Base-by-base conservation (phyloP, 805 yeast species). In the Nakazawaea laoshanensis region DNA sequence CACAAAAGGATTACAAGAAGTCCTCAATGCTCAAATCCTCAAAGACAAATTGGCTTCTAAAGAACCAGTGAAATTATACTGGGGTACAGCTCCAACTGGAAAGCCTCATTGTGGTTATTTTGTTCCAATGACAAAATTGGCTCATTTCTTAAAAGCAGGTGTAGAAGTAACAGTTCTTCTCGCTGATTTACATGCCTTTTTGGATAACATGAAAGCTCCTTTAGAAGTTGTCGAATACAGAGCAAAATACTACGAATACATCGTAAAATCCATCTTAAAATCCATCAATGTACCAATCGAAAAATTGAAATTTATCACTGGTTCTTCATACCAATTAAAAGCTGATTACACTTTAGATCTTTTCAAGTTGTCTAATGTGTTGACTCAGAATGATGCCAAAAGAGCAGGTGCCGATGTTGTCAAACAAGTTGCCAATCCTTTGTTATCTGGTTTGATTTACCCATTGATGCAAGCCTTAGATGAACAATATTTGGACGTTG, bases 41-140 rank as follows among this genome's bases (percentile, higher is more conserved):
- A 82, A 82, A 52, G 72, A 86, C 51, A 75, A 86, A 21, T 64
- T 88, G 40, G 92, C 83, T 52, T 78, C 71, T 35, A 81, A 85
- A 50, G 74, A 85, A 48, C 84, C 92, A 10, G 59, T 94, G 45
- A 82, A 76, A 50, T 61, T 92, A 50, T 92, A 92, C 74, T 92
- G 96, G 97, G 99, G 99, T 45, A 88, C 97, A 14, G 99, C 99
- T 6, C 97, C 99, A 40, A 92, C 99, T 4, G 99, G 99, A 33
- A 84, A 75, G 60, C 96, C 97, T 28, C 99, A 92, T 62, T 88
- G 96, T 65, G 99, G 97, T 33, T 92, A 92, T 70, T 86, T 92
- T 52, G 98, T 92, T 24, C 92, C 97, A 33, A 89, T 92, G 97
- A 81, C 94, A 41, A 89, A 92, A 58, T 61, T 92, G 46, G 97